Evolutionary conservation across 257 asterid genomes (phyloP).

Genomic region (Ajuga chamaepitys): DNA sequence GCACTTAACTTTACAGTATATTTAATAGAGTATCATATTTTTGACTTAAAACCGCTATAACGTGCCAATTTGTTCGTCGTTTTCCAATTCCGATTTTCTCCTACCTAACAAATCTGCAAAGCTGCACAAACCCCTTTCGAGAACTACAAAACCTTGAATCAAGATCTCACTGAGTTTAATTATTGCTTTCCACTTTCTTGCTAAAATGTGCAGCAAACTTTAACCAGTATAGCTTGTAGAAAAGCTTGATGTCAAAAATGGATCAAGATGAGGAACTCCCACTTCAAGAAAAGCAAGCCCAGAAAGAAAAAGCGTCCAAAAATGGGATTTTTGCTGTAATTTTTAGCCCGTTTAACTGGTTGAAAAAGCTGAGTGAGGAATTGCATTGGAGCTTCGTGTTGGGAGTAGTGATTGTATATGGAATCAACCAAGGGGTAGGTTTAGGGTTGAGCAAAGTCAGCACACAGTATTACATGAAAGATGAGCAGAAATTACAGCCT

Average conservation of each 20-base stretch:
- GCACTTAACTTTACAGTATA: neutral
- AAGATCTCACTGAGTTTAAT: neutral
- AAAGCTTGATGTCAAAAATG: constrained; percentile 16
- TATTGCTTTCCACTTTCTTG: neutral
- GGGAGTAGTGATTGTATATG: constrained; percentile 80
- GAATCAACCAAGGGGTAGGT: constrained; percentile 77
- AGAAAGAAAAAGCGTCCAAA: constrained; percentile 12
- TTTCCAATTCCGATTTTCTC: neutral
- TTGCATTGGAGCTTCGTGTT: constrained; percentile 84
- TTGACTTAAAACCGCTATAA: neutral
- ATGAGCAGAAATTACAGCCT: constrained; percentile 86
- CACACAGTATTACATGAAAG: constrained; percentile 86
- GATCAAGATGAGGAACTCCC: constrained; percentile 31
- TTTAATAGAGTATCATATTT: neutral
- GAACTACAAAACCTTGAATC: constrained; percentile 8
- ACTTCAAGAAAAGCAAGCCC: constrained; percentile 18
- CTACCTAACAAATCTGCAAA: neutral
- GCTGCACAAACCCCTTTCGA: constrained; percentile 14
- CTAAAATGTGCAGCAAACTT: neutral
- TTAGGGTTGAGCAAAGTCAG: constrained; percentile 57
- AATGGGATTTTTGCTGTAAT: constrained; percentile 19
- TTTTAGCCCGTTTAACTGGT: constrained; percentile 39
- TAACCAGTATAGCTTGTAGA: neutral
- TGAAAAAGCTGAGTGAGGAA: constrained; percentile 52
- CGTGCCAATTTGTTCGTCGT: neutral